These are phyloP conservation scores for Asterophora parasitica DNA, from an alignment of 768 basidiomycete genomes.

Conservation along the genomic window DNA sequence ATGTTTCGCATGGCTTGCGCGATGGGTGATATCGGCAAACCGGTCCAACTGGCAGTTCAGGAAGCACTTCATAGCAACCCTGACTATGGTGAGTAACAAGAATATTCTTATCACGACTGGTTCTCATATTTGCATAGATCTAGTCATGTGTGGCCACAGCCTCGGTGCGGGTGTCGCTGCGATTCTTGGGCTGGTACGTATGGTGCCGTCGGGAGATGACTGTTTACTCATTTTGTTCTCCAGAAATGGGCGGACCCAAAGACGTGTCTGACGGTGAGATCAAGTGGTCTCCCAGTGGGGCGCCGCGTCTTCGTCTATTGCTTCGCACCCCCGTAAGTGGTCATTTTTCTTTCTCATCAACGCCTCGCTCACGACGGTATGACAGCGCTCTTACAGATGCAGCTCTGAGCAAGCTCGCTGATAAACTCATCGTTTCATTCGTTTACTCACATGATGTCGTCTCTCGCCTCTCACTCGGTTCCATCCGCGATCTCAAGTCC, in stretches of 20 bases:
- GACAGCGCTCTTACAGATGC: constrained; percentile 61
- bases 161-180: constrained; percentile 80
- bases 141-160: constrained; percentile 80
- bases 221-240: neutral
- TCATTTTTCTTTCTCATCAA: neutral
- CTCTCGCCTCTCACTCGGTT: constrained; percentile 71
- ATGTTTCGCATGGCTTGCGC: constrained; percentile 75
- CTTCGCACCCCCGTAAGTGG: constrained; percentile 71
- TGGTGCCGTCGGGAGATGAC: constrained; percentile 18
- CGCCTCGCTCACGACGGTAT: neutral
- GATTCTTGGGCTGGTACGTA: constrained; percentile 67
- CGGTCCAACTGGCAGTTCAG: constrained; percentile 70
- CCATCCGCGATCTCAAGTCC: constrained; percentile 69
- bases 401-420: constrained; percentile 52
- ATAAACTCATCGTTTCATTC: constrained; percentile 67
- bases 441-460: constrained; percentile 83
- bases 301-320: constrained; percentile 71
- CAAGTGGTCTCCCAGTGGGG: constrained; percentile 65
- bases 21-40: constrained; percentile 74
- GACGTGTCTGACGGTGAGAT: constrained; percentile 64
- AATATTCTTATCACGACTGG: neutral
- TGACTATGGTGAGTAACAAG: constrained; percentile 61
- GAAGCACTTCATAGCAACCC: constrained; percentile 66
- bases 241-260: constrained; percentile 85
- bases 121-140: constrained; percentile 27